Evolutionary conservation across 305 asterid genomes (phyloP), one percentile per base, ranked within the genome.

Genomic region (Solanum aculeatissimum): DNA sequence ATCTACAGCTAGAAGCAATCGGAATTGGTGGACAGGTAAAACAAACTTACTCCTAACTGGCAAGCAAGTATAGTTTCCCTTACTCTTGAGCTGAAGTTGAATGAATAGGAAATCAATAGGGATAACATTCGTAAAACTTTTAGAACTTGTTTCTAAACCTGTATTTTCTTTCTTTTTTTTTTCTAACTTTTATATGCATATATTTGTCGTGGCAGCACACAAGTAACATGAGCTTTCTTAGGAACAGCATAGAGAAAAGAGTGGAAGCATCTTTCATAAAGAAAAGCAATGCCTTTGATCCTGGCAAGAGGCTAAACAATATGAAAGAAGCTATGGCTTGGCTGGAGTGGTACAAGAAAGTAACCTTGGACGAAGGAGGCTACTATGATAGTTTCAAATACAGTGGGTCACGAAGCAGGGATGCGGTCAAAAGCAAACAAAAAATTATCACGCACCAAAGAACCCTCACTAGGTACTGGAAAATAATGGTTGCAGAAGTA

Each of bases 321-420:
- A 85, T 83, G 77, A 89, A 87, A 74, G 85, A 80, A 47, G 43
- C 84, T 51, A 83, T 89, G 87, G 35, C 84, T 0, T 89, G 84
- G 80, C 77, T 89, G 25, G 91, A 89, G 85, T 86, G 89, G 89
- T 88, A 88, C 84, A 86, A 23, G 86, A 89, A 85, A 77, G 63
- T 18, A 25, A 69, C 86, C 3, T 25, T 27, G 42, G 82, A 68
- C 0, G 38, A 79, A 38, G 89, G 85, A 72, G 91, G 89, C 45
- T 89, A 85, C 86, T 69, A 60, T 35, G 87, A 87, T 62, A 57
- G 58, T 62, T 84, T 23, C 45, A 84, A 88, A 78, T 21, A 23
- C 9, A 57, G 58, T 38, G 38, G 38, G 0, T 53, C 6, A 9
- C 57, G 83, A 70, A 51, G 71, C 51, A 45, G 86, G 65, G 83